These are phyloP conservation scores for Lunularia cruciata DNA, from an alignment of 225 moss, liverwort and hornwort species.

Conservation along the genomic window DNA sequence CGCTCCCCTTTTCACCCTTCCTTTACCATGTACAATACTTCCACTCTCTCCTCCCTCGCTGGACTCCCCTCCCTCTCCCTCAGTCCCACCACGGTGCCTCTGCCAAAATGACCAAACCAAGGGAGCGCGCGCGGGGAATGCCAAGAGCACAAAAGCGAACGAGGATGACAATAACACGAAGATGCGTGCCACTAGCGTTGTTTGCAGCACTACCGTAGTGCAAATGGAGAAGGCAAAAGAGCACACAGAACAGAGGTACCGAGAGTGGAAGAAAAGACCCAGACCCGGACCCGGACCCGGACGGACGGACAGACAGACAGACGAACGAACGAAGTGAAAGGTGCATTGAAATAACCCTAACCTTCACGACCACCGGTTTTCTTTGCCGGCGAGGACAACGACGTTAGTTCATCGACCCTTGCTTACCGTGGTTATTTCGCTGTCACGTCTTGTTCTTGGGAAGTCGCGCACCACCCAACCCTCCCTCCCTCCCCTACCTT, in stretches of 20 bases:
- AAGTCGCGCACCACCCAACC: no score
- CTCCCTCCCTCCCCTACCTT: no score
- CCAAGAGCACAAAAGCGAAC: background rate
- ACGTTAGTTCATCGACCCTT: background rate
- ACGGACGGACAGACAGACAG: background rate
- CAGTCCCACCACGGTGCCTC: slow-evolving; percentile 1
- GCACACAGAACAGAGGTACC: background rate
- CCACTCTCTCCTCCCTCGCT: background rate
- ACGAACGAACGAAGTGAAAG: background rate
- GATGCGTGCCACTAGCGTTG: slow-evolving; percentile 3
- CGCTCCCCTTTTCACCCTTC: background rate
- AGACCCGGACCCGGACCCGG: background rate
- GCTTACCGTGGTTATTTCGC: no score
- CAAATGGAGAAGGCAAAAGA: background rate
- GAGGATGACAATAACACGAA: slow-evolving; percentile 11
- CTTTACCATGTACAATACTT: background rate
- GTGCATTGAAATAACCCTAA: slow-evolving; percentile 8
- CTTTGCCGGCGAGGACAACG: background rate
- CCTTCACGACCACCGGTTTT: slow-evolving; percentile 1
- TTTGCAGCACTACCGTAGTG: slow-evolving; percentile 5
- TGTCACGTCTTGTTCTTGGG: no score
- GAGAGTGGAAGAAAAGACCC: background rate
- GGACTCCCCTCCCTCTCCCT: background rate
- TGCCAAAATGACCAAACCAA: slow-evolving; percentile 5
- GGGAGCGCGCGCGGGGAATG: slow-evolving; percentile 18